These are phyloP conservation scores for Clarireedia sp. DNA, from an alignment of 2,329 filamentous ascomycete species.

Conservation along the genomic window DNA sequence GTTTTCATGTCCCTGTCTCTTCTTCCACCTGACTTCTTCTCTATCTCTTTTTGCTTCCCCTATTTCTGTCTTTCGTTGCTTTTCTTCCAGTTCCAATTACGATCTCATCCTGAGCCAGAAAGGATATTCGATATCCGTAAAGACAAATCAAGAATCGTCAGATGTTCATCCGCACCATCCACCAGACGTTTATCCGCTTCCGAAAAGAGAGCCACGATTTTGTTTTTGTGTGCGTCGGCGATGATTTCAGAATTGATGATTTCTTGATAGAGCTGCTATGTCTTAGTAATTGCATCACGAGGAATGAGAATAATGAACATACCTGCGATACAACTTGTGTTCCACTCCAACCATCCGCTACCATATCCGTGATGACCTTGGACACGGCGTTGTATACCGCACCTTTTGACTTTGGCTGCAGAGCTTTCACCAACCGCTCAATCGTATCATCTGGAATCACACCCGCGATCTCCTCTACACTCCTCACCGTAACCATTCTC, in stretches of 20 bases:
- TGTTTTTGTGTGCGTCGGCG: constrained; percentile 78
- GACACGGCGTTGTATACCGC: constrained; percentile 67
- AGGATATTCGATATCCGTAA: constrained; percentile 73
- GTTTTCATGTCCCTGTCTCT: background rate
- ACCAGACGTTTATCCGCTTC: constrained; percentile 90
- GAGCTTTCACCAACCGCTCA: constrained; percentile 59
- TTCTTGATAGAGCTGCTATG: constrained; percentile 63
- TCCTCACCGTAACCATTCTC: constrained; percentile 66
- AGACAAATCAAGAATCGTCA: constrained; percentile 79
- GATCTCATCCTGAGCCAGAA: constrained; percentile 19
- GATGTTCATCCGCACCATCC: constrained; percentile 90
- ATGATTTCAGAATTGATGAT: constrained; percentile 80
- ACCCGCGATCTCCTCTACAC: constrained; percentile 90
- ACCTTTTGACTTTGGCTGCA: constrained; percentile 61
- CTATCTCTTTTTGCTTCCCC: too few relatives aligned
- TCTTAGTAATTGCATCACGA: too few relatives aligned
- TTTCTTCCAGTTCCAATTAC: background rate
- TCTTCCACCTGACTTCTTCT: background rate
- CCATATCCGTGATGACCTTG: constrained; percentile 76
- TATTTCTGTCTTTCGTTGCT: background rate
- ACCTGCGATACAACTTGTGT: constrained; percentile 78
- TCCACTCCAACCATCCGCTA: constrained; percentile 96
- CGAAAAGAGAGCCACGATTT: constrained; percentile 82
- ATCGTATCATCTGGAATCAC: constrained; percentile 77
- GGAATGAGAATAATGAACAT: constrained; percentile 23